Base-by-base conservation (phyloP, 208 protist species). In the Acanthamoeba comandoni region DNA sequence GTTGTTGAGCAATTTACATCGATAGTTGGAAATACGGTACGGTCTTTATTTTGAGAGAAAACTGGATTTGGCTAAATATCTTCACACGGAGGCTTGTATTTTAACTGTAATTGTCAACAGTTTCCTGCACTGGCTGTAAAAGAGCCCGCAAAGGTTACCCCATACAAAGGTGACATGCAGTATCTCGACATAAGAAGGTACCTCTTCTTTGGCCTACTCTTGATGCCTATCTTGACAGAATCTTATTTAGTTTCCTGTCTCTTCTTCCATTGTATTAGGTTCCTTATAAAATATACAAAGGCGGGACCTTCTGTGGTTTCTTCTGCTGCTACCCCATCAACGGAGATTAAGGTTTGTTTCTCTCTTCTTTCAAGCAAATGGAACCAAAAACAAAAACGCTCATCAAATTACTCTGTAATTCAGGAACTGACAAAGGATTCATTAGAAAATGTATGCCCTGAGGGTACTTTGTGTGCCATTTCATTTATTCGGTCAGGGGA, bases 41-140 rank as follows among this genome's bases (percentile, higher is more conserved):
- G 69, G 22, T 65, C 58, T 65, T 5, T 26, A 22, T 60, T 15
- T 19, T 19, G 0, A 5, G 22, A 19, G 2, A 22, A 24, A 12
- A 11, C 70, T 29, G 7, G 12, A 12, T 19, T 17, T 39, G 35
- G 4, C 4, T 13, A 7, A n/a, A 17, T 17, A 73, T 3, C 22
- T 17, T 77, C 11, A 60, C 17, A 43, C 0, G 3, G 65, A 13
- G 49, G 8, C 15, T 73, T 43, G 12, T n/a, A 11, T 52, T 73
- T 48, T 9, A 15, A 11, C 24, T 75, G 31, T 35, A n/a, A 39
- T 70, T 79, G 11, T 35, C 12, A 35, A 49, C 39, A 79, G 73
- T 82, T 64, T n/a, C 73, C 73, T 53, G 51, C 73, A 15, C 26
- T 82, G 9, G 73, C 60, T 22, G 73, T 60, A 26, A 82, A 60